Evolutionary conservation across 768 basidiomycete species (phyloP).

Genomic region (Albatrellus ellisii): DNA sequence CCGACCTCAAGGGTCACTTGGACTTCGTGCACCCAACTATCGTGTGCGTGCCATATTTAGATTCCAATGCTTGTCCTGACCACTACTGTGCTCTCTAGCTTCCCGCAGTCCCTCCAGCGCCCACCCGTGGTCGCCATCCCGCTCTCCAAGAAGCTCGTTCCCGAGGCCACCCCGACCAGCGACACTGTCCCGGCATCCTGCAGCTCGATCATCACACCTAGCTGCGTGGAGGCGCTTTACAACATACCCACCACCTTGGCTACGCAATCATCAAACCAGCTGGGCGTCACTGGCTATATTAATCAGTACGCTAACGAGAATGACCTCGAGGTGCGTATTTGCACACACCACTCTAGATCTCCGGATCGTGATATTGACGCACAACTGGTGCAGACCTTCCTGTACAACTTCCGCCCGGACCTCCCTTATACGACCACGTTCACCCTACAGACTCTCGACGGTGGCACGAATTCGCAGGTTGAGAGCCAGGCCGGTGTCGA

Average conservation of each 20-base stretch:
- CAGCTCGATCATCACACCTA: slow-evolving; percentile 15
- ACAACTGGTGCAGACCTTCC: background rate
- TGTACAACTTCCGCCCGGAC: background rate
- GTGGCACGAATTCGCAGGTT: slow-evolving; percentile 20
- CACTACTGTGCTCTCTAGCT: background rate
- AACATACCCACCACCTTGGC: slow-evolving; percentile 22
- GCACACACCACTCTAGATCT: background rate
- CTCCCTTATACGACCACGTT: background rate
- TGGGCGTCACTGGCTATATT: slow-evolving; percentile 22
- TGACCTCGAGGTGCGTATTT: slow-evolving; percentile 16
- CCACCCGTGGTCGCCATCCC: background rate
- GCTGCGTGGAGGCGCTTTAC: slow-evolving; percentile 23
- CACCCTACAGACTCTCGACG: slow-evolving; percentile 12
- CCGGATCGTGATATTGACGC: background rate
- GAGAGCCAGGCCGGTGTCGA: slow-evolving; percentile 1
- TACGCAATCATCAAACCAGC: slow-evolving; percentile 14
- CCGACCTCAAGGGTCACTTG: slow-evolving; percentile 8
- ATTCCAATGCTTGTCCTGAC: background rate
- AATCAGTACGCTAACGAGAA: slow-evolving; percentile 18
- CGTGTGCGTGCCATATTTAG: background rate
- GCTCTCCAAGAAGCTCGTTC: too few species aligned
- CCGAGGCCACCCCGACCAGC: background rate
- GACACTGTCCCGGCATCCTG: background rate
- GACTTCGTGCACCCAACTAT: slow-evolving; percentile 13
- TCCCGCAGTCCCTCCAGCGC: background rate